These are phyloP conservation scores for Lichtheimia corymbifera DNA, from an alignment of 371 early-diverging fungal species.

Conservation along the genomic window DNA sequence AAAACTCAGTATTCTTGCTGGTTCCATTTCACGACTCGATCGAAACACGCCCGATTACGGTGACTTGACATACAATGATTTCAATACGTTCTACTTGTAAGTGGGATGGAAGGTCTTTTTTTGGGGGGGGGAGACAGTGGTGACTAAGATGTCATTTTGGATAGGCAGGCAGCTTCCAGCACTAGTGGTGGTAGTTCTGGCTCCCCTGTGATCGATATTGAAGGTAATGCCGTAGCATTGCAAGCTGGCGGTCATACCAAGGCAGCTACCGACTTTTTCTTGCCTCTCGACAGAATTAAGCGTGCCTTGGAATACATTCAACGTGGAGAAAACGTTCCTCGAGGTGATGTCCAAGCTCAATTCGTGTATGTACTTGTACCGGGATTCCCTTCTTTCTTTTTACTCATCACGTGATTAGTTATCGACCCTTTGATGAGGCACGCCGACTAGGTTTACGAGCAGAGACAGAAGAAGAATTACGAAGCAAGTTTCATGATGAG, in stretches of 20 bases:
- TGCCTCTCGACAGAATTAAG: conserved; percentile 84
- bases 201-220: conserved; percentile 89
- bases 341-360: conserved; percentile 91
- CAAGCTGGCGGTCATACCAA: conserved; percentile 83
- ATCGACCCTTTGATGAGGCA: conserved; percentile 76
- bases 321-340: conserved; percentile 66
- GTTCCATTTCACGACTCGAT: conserved; percentile 87
- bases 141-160: conserved; percentile 6
- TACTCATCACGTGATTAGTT: conserved; percentile 19
- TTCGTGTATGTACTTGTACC: conserved; percentile 52
- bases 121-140: no score
- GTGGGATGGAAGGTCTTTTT: not conserved
- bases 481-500: conserved; percentile 69
- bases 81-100: conserved; percentile 78
- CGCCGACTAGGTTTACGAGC: conserved; percentile 70
- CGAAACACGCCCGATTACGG: conserved; percentile 71
- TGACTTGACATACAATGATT: conserved; percentile 68
- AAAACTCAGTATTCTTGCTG: conserved; percentile 87
- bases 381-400: not conserved
- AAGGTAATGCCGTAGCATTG: conserved; percentile 91
- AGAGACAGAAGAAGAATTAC: conserved; percentile 71
- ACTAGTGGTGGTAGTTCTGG: conserved; percentile 86
- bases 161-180: conserved; percentile 74
- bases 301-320: conserved; percentile 78
- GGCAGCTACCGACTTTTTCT: conserved; percentile 92